These are phyloP conservation scores for Phlyctochytrium bullatum DNA, from an alignment of 192 early-diverging fungal species.

Conservation along the genomic window DNA sequence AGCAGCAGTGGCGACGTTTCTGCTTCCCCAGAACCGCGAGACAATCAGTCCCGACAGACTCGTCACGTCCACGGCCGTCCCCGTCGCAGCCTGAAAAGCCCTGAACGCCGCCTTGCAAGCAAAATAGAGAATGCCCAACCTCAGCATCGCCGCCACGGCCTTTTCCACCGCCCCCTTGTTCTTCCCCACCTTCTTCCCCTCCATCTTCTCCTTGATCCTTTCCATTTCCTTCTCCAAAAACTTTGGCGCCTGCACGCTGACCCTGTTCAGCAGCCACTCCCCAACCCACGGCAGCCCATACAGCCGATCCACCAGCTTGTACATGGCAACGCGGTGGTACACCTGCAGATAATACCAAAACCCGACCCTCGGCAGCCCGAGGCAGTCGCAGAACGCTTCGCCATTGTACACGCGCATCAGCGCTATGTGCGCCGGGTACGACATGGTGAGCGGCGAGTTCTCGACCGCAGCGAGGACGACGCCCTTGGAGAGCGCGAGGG, in stretches of 20 bases:
- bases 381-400: neutral
- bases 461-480: neutral
- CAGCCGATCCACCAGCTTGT: neutral
- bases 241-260: neutral
- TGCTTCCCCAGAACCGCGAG: too few relatives aligned
- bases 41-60: too few relatives aligned
- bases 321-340: neutral
- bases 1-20: too few relatives aligned
- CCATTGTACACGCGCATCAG: neutral
- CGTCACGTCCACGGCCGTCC: too few relatives aligned
- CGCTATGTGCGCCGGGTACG: neutral
- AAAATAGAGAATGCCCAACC: too few relatives aligned
- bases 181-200: neutral
- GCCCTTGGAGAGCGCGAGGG: neutral
- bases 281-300: neutral
- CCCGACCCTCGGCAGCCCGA: neutral
- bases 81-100: too few relatives aligned
- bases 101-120: too few relatives aligned
- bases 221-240: neutral
- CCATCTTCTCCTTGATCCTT: constrained; percentile 1
- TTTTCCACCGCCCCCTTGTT: neutral
- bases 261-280: neutral
- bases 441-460: neutral
- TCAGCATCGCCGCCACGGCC: too few relatives aligned
- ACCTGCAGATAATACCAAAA: neutral